A percentile compares a stretch with the other conserved stretches of the same genome.
These are phyloP conservation scores for Bipolaris bicolor DNA, from an alignment of 2,329 filamentous ascomycete genomes.

Conservation along the genomic window DNA sequence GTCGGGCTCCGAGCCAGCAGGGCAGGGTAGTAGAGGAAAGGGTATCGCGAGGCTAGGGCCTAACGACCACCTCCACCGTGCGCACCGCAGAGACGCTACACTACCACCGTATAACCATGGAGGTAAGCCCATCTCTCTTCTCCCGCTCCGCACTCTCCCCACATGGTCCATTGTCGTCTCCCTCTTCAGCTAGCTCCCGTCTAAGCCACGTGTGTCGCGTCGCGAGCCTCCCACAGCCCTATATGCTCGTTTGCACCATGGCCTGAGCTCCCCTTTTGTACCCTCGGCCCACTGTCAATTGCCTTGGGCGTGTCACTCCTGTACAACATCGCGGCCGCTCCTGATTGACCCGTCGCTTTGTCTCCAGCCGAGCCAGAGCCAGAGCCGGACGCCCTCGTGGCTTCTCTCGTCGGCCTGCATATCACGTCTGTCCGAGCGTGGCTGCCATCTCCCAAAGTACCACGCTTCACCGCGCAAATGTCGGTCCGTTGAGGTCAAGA, in stretches of 20 bases:
- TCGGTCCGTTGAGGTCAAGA: constrained; percentile 31
- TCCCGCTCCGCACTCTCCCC: constrained; percentile 16
- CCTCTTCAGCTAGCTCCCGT: constrained; percentile 7
- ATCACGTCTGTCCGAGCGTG: constrained; percentile 36
- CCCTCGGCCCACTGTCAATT: constrained; percentile 24
- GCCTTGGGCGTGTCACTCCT: constrained; percentile 42
- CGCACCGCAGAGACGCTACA: constrained; percentile 32
- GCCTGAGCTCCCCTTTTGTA: constrained; percentile 34
- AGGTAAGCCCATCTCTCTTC: constrained; percentile 37
- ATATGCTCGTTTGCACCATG: constrained; percentile 32
- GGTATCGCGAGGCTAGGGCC: constrained; percentile 22
- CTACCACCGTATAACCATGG: constrained; percentile 38
- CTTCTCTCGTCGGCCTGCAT: constrained; percentile 25
- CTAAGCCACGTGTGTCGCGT: constrained; percentile 12
- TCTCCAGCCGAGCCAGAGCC: constrained; percentile 9
- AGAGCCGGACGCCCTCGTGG: constrained; percentile 19
- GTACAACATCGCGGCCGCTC: constrained; percentile 44
- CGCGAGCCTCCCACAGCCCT: constrained; percentile 36
- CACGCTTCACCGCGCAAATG: constrained; percentile 39
- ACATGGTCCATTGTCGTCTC: constrained; percentile 17
- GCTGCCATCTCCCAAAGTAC: constrained; percentile 30
- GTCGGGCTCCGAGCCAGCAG: constrained; percentile 10
- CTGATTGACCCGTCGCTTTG: constrained; percentile 29
- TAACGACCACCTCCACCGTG: constrained; percentile 39
- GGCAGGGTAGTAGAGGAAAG: constrained; percentile 3